These are phyloP conservation scores for Yarrowia divulgata DNA, from an alignment of 805 yeast species.

Conservation along the genomic window DNA sequence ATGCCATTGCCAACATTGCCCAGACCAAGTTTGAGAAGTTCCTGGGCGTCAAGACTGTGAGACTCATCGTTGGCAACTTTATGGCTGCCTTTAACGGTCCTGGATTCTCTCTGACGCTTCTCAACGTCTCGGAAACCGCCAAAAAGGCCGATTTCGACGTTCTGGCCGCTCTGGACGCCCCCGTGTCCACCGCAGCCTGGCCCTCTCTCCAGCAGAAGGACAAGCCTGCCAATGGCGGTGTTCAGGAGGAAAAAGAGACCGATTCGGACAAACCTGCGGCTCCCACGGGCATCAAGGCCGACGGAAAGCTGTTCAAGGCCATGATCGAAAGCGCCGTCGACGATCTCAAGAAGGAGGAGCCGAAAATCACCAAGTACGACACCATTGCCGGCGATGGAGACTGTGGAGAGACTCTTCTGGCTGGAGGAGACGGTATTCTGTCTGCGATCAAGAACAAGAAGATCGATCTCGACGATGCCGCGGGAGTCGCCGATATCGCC, in stretches of 20 bases:
- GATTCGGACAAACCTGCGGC: conserved; percentile 45
- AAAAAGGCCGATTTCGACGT: conserved; percentile 52
- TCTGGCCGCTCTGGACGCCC: conserved; percentile 68
- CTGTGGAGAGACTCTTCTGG: conserved; percentile 89
- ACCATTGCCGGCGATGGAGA: conserved; percentile 96
- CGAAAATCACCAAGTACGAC: conserved; percentile 82
- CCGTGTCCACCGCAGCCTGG: conserved; percentile 88
- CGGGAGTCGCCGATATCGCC: conserved; percentile 73
- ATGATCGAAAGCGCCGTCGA: conserved; percentile 31
- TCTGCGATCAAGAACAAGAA: conserved; percentile 57
- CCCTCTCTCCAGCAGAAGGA: conserved; percentile 37
- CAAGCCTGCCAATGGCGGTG: conserved; percentile 41
- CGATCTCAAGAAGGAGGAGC: conserved; percentile 69
- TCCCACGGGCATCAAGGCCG: conserved; percentile 50
- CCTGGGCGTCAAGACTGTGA: conserved; percentile 66
- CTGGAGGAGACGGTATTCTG: conserved; percentile 78
- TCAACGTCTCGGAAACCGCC: conserved; percentile 68
- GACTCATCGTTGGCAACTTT: conserved; percentile 77
- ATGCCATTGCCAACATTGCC: conserved; percentile 71
- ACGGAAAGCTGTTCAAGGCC: conserved; percentile 45
- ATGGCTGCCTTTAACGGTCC: conserved; percentile 92
- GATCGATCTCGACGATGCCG: conserved; percentile 47
- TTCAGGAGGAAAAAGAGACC: conserved; percentile 42
- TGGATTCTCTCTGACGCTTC: conserved; percentile 84
- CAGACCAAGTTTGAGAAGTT: conserved; percentile 59